These are phyloP conservation scores for Metschnikowia aberdeeniae DNA, from an alignment of 805 yeast genomes.

Conservation along the genomic window DNA sequence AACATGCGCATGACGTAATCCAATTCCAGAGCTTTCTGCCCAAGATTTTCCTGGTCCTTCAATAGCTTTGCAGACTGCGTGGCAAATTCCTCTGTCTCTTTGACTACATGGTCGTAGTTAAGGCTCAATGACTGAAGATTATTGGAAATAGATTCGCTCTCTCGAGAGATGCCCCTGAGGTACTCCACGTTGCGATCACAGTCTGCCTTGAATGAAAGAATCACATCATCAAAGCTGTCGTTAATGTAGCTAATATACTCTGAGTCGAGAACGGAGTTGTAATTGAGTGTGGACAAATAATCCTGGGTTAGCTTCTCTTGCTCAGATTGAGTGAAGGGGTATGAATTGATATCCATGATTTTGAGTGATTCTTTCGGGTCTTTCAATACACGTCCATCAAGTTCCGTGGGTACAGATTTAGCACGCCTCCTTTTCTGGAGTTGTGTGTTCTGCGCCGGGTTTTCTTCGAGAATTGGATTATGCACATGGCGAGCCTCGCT, in stretches of 20 bases:
- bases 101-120: constrained; percentile 55
- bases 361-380: background rate
- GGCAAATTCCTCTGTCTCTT: constrained; percentile 63
- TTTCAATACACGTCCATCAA: background rate
- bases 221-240: constrained; percentile 30
- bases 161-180: constrained; percentile 34
- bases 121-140: constrained; percentile 46
- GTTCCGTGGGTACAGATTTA: background rate
- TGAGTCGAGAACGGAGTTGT: constrained; percentile 36
- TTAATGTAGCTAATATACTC: constrained; percentile 41
- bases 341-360: constrained; percentile 7
- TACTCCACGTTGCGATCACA: constrained; percentile 17
- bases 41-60: constrained; percentile 41
- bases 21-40: constrained; percentile 42
- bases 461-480: constrained; percentile 11
- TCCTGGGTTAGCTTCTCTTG: constrained; percentile 29
- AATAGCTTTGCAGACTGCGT: constrained; percentile 49
- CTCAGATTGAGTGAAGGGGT: constrained; percentile 40
- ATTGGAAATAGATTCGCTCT: constrained; percentile 43
- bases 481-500: constrained; percentile 14
- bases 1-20: constrained; percentile 52
- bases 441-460: background rate
- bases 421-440: background rate
- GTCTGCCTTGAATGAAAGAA: constrained; percentile 34
- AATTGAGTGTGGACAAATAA: constrained; percentile 38